Conservation (phyloP, 2,329 filamentous ascomycete genomes). For the Phialemoniopsis sp. region DNA sequence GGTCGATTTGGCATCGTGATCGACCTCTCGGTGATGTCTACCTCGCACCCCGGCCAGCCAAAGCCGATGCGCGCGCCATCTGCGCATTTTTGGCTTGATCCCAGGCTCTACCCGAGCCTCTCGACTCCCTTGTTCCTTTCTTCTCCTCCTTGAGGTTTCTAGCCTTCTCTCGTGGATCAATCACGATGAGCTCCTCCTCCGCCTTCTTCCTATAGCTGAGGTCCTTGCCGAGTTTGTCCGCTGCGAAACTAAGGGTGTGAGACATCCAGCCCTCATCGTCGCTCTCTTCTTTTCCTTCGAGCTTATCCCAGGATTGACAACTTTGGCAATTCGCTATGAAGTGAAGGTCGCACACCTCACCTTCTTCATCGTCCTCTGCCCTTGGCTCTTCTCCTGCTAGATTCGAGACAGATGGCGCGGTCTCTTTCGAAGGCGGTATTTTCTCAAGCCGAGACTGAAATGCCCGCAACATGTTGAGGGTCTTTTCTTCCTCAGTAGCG, state of each 20-base stretch:
- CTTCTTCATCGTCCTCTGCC: constrained; percentile 55
- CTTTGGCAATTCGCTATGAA: constrained; percentile 96
- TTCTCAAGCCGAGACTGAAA: constrained; percentile 76
- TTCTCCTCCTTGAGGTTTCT: constrained; percentile 66
- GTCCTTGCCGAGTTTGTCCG: constrained; percentile 88
- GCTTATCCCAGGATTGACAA: constrained; percentile 78
- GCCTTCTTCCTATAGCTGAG: constrained; percentile 86
- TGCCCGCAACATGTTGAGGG: constrained; percentile 68
- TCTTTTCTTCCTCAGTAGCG: constrained; percentile 55
- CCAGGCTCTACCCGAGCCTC: constrained; percentile 50
- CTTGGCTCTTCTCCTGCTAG: constrained; percentile 11
- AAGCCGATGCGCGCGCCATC: constrained; percentile 46
- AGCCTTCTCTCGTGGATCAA: constrained; percentile 84
- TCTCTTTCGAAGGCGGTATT: constrained; percentile 21
- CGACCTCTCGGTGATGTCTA: too few species aligned
- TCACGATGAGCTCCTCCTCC: constrained; percentile 86
- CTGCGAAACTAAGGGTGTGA: constrained; percentile 80
- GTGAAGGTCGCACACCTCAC: constrained; percentile 81
- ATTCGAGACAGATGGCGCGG: constrained; percentile 7
- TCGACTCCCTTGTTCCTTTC: constrained; percentile 52
- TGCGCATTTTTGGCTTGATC: constrained; percentile 55
- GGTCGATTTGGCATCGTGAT: too few species aligned
- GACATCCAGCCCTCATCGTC: constrained; percentile 77
- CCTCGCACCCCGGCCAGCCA: constrained; percentile 53
- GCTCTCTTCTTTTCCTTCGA: constrained; percentile 47